Conservation (phyloP, 768 basidiomycete species). For the Phanerodontia chrysosporium region DNA sequence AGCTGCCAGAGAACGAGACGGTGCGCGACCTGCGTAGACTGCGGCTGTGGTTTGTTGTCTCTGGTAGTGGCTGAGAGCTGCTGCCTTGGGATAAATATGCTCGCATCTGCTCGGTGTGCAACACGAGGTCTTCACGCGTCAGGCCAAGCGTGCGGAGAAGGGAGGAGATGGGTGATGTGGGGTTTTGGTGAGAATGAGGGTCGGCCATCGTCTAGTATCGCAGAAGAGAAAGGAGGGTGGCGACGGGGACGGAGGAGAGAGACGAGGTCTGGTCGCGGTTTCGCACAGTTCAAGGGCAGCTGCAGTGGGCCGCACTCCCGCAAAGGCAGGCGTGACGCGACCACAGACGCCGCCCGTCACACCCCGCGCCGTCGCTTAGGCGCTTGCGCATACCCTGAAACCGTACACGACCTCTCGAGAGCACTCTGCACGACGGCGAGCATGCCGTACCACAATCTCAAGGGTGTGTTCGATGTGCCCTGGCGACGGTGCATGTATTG, state of each 20-base stretch:
- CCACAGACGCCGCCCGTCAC: neutral
- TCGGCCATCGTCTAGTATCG: conserved; percentile 11
- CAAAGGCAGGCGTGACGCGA: neutral
- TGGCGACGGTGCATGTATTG: conserved; percentile 16
- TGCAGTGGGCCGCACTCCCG: neutral
- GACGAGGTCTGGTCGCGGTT: neutral
- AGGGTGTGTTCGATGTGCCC: conserved; percentile 45
- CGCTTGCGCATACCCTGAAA: neutral
- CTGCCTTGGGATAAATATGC: conserved; percentile 57
- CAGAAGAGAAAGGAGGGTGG: neutral
- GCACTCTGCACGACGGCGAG: conserved; percentile 8
- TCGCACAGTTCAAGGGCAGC: conserved; percentile 4
- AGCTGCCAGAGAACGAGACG: conserved; percentile 43
- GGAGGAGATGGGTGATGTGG: conserved; percentile 64
- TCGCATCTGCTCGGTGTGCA: conserved; percentile 77
- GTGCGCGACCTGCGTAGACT: conserved; percentile 32
- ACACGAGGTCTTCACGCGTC: conserved; percentile 69
- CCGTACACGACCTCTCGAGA: conserved; percentile 6
- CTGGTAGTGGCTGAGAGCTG: conserved; percentile 36
- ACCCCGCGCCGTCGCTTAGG: neutral
- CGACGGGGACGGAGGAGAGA: neutral
- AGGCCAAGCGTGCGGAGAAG: conserved; percentile 69
- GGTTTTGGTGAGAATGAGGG: conserved; percentile 1
- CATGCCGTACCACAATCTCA: conserved; percentile 86
- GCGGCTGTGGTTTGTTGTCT: conserved; percentile 5